Conservation (phyloP, 1,284 basidiomycete species). For the Agaricales sp. region DNA sequence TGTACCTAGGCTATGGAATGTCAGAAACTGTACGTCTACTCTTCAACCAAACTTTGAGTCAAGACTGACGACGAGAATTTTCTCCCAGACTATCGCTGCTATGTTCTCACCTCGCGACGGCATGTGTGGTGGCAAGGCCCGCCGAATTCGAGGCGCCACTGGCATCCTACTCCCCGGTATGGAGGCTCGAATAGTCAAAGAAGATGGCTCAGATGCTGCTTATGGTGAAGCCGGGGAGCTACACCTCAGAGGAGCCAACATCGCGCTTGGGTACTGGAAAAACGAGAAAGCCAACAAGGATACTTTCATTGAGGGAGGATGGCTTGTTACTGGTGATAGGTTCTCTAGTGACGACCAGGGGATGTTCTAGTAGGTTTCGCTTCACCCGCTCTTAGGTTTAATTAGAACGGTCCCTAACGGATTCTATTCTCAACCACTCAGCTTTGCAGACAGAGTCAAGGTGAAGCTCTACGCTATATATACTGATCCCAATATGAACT, state of each 20-base stretch:
- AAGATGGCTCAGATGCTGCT: slow-evolving; percentile 47
- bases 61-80: slow-evolving; percentile 2
- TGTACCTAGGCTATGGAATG: slow-evolving; percentile 55
- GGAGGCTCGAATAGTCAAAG: slow-evolving; percentile 49
- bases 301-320: slow-evolving; percentile 44
- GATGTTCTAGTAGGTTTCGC: slow-evolving; percentile 48
- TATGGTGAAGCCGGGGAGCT: slow-evolving; percentile 57
- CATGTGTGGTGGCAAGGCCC: slow-evolving; percentile 31
- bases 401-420: slow-evolving; percentile 1
- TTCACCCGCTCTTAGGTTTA: not conserved
- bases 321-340: slow-evolving; percentile 64
- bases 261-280: slow-evolving; percentile 60
- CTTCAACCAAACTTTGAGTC: not conserved
- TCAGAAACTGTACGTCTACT: slow-evolving; percentile 51
- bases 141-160: slow-evolving; percentile 31
- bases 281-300: slow-evolving; percentile 54
- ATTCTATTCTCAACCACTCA: slow-evolving; percentile 16
- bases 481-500: slow-evolving; percentile 1
- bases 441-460: slow-evolving; percentile 54
- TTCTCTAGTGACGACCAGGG: slow-evolving; percentile 49
- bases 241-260: slow-evolving; percentile 39
- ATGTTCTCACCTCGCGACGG: slow-evolving; percentile 35
- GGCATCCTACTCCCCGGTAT: slow-evolving; percentile 55
- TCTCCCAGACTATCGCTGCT: slow-evolving; percentile 43
- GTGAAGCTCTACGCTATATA: slow-evolving; percentile 19